Conservation (phyloP, 1,284 basidiomycete genomes). For the Thelephora terrestris region DNA sequence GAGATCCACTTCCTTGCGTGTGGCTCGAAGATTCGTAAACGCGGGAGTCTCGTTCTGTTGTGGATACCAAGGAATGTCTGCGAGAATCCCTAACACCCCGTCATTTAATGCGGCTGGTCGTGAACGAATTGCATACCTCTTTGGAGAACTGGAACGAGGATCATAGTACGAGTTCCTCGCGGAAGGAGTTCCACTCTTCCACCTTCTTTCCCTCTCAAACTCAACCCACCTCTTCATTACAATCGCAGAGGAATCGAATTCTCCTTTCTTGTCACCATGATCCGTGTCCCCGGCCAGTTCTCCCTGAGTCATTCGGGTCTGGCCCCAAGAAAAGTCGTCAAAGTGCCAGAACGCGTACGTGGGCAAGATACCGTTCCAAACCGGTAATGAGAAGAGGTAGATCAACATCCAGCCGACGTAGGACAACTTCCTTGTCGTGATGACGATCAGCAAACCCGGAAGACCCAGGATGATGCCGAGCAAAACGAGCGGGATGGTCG, state of each 20-base stretch:
- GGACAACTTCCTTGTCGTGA: constrained; percentile 88
- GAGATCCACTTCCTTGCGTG: constrained; percentile 14
- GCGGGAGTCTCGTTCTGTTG: constrained; percentile 48
- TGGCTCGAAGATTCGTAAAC: constrained; percentile 39
- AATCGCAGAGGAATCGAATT: constrained; percentile 93
- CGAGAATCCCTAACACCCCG: constrained; percentile 46
- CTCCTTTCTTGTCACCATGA: constrained; percentile 88
- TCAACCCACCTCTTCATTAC: constrained; percentile 99
- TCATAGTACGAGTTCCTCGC: constrained; percentile 72
- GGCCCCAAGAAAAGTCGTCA: constrained; percentile 99
- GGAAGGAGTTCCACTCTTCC: constrained; percentile 80
- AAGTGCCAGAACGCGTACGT: constrained; percentile 98
- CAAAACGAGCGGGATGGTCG: constrained; percentile 91
- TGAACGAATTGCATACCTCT: constrained; percentile 39
- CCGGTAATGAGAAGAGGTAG: constrained; percentile 86
- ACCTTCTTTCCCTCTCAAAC: constrained; percentile 92
- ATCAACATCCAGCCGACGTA: constrained; percentile 97
- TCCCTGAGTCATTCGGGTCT: constrained; percentile 81
- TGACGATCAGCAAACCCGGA: constrained; percentile 88
- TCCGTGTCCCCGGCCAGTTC: constrained; percentile 48
- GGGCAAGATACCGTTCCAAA: constrained; percentile 94
- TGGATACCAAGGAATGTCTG: constrained; percentile 62
- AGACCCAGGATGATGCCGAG: constrained; percentile 92
- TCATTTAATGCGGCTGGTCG: neutral
- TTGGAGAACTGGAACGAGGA: constrained; percentile 31